phyloP scores from a whole-genome alignment of 768 basidiomycete genomes.

The Phanerochaete carnosa region DNA sequence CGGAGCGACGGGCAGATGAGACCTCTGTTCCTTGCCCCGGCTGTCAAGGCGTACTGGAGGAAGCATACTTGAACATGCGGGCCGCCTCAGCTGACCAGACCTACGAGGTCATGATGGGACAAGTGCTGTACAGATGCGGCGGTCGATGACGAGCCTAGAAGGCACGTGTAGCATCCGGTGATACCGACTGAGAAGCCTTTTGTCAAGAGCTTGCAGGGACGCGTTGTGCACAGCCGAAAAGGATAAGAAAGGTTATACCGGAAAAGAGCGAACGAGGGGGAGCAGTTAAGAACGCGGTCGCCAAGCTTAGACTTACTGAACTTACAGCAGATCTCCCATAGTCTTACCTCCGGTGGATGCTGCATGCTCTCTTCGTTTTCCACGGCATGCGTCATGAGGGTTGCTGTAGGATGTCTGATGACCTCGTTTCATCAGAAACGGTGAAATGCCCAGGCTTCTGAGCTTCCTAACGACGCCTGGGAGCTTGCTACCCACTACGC shows the following conservation, averaged over 20 bases:
- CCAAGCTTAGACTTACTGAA: too few relatives aligned
- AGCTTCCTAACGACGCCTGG: background rate
- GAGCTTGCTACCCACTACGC: too few relatives aligned
- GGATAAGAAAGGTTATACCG: too few relatives aligned
- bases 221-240: background rate
- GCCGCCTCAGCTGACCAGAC: slow-evolving; percentile 1
- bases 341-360: too few relatives aligned
- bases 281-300: too few relatives aligned
- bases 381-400: background rate
- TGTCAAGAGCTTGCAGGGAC: background rate
- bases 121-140: background rate
- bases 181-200: background rate
- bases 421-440: background rate
- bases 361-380: too few relatives aligned
- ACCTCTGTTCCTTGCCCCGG: background rate
- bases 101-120: background rate
- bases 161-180: background rate
- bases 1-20: background rate
- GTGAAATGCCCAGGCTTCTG: background rate
- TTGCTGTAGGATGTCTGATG: background rate
- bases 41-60: background rate
- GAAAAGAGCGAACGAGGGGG: too few relatives aligned
- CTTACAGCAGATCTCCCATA: too few relatives aligned
- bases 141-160: background rate
- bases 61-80: background rate